These are phyloP conservation scores for Claviceps spartinae DNA, from an alignment of 2,329 filamentous ascomycete species.

Conservation along the genomic window DNA sequence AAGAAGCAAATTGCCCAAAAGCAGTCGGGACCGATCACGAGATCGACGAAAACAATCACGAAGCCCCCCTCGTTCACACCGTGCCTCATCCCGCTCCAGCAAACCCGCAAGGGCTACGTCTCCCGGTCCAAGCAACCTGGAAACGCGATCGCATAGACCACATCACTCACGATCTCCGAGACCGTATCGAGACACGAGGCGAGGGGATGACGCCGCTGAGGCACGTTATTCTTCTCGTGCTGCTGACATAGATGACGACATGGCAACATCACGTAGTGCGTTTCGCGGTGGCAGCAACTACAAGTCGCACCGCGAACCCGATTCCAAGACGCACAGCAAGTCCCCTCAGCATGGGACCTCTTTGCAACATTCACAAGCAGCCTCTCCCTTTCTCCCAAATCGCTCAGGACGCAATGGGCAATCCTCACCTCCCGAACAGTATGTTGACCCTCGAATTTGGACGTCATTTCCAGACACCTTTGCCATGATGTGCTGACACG, in stretches of 20 bases:
- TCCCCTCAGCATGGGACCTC: conserved; percentile 30
- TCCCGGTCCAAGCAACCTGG: background rate
- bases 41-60: conserved; percentile 4
- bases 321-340: conserved; percentile 24
- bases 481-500: conserved; percentile 4
- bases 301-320: conserved; percentile 24
- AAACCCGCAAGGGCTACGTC: conserved; percentile 9
- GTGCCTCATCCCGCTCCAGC: conserved; percentile 13
- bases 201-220: conserved; percentile 16
- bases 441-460: conserved; percentile 9
- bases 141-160: background rate
- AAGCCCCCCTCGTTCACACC: conserved; percentile 5
- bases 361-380: conserved; percentile 31
- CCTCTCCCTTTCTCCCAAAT: conserved; percentile 27
- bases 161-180: conserved; percentile 16
- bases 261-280: conserved; percentile 29
- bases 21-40: conserved; percentile 2
- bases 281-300: conserved; percentile 29
- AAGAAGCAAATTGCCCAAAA: background rate
- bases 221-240: conserved; percentile 31
- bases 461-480: background rate
- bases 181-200: conserved; percentile 14
- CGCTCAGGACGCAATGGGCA: conserved; percentile 27
- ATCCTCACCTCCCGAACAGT: conserved; percentile 26
- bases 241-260: conserved; percentile 37